A percentile compares a stretch with the other conserved stretches of the same genome.
phyloP scores from a whole-genome alignment of 345 rosid species.

The Kandelia obovata region DNA sequence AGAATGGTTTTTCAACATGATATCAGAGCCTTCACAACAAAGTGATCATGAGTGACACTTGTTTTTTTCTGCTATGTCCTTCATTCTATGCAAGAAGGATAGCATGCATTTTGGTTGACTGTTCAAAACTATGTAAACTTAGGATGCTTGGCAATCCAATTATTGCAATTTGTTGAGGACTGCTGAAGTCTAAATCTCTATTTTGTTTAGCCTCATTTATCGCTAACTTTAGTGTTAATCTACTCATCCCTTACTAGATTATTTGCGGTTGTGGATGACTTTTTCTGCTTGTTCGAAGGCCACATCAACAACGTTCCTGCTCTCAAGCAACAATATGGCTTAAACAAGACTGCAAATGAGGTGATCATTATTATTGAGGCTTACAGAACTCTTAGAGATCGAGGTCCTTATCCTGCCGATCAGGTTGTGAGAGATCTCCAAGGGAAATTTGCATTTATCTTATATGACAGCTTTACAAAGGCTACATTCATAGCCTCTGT shows the following conservation, averaged over 20 bases:
- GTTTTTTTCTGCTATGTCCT: neutral
- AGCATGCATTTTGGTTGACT: too few relatives aligned
- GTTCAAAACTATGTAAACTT: too few relatives aligned
- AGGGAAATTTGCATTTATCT: constrained; percentile 71
- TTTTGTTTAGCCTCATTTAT: neutral
- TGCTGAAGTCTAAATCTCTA: neutral
- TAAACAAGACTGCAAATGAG: constrained; percentile 82
- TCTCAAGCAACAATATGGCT: constrained; percentile 93
- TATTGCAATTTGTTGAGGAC: neutral
- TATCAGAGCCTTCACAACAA: too few relatives aligned
- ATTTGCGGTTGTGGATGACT: constrained; percentile 86
- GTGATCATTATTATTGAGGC: constrained; percentile 87
- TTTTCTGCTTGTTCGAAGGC: constrained; percentile 95
- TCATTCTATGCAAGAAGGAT: too few relatives aligned
- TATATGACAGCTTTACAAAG: constrained; percentile 66
- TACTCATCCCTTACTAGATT: constrained; percentile 41
- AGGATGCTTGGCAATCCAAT: too few relatives aligned
- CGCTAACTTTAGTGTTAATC: neutral
- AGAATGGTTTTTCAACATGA: too few relatives aligned
- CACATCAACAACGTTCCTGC: constrained; percentile 75
- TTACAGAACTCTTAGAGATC: constrained; percentile 84
- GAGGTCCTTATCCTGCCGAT: constrained; percentile 93
- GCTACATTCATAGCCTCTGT: constrained; percentile 69
- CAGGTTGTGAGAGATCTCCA: constrained; percentile 84
- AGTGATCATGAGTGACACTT: neutral